Conservation (phyloP, 2,329 filamentous ascomycete species). For the Penicillium sp. region DNA sequence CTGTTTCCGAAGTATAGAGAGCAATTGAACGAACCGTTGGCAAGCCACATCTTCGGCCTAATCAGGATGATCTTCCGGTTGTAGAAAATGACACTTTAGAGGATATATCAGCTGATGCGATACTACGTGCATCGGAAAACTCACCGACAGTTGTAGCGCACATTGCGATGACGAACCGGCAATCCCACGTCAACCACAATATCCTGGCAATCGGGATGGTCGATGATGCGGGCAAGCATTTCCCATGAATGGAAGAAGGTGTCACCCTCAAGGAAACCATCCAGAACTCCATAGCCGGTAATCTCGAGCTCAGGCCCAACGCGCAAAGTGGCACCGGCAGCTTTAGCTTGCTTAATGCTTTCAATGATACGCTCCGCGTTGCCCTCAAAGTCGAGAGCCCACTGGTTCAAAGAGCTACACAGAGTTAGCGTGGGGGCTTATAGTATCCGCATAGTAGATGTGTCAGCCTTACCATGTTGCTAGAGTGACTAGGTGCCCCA, state of each 20-base stretch:
- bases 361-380: constrained; percentile 63
- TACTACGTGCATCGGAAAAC: not conserved
- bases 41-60: constrained; percentile 68
- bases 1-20: not conserved
- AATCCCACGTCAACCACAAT: constrained; percentile 30
- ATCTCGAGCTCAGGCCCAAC: constrained; percentile 57
- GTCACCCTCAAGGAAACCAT: constrained; percentile 63
- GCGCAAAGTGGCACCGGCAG: constrained; percentile 59
- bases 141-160: constrained; percentile 61
- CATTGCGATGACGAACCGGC: constrained; percentile 61
- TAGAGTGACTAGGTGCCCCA: constrained; percentile 43
- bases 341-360: constrained; percentile 60
- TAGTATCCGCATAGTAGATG: not conserved
- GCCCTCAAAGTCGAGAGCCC: constrained; percentile 61
- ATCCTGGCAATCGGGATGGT: constrained; percentile 46
- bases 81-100: constrained; percentile 52
- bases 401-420: constrained; percentile 42
- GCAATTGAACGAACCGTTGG: constrained; percentile 48
- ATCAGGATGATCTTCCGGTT: constrained; percentile 69
- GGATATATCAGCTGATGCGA: not conserved
- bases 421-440: constrained; percentile 8
- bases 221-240: constrained; percentile 59
- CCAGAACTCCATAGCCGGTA: constrained; percentile 54
- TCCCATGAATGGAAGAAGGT: constrained; percentile 62
- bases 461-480: constrained; percentile 39